phyloP scores from a whole-genome alignment of 1,139 yeast species.

The Pneumocystis oryctolagi region DNA sequence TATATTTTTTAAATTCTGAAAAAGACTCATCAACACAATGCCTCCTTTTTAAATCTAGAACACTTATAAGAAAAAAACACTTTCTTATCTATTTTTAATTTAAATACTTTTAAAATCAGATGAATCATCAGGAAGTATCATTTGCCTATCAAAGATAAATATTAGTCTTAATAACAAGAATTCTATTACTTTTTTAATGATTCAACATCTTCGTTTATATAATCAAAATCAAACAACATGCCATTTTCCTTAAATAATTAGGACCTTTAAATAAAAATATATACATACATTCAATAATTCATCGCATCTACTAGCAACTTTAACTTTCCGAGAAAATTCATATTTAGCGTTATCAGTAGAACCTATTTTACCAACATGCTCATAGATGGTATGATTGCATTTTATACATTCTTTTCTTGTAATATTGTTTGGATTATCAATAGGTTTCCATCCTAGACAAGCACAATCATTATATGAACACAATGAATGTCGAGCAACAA shows the following conservation, averaged over 20 bases:
- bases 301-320: constrained; percentile 9
- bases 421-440: background rate
- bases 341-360: background rate
- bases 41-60: constrained; percentile 22
- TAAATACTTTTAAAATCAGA: constrained; percentile 1
- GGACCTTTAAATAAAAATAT: background rate
- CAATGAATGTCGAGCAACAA: constrained; percentile 3
- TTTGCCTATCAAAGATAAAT: background rate
- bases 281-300: constrained; percentile 3
- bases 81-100: background rate
- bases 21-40: constrained; percentile 21
- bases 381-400: background rate
- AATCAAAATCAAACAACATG: constrained; percentile 5
- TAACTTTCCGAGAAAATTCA: constrained; percentile 3
- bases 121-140: background rate
- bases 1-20: constrained; percentile 20
- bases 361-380: constrained; percentile 1
- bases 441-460: constrained; percentile 2
- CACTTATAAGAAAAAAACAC: background rate
- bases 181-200: constrained; percentile 6
- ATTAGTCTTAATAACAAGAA: background rate
- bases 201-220: constrained; percentile 7
- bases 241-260: constrained; percentile 5
- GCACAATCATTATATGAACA: constrained; percentile 6
- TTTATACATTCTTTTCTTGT: background rate